Base-by-base conservation (phyloP, 2,329 filamentous ascomycete species). In the Colletotrichum orbiculare region DNA sequence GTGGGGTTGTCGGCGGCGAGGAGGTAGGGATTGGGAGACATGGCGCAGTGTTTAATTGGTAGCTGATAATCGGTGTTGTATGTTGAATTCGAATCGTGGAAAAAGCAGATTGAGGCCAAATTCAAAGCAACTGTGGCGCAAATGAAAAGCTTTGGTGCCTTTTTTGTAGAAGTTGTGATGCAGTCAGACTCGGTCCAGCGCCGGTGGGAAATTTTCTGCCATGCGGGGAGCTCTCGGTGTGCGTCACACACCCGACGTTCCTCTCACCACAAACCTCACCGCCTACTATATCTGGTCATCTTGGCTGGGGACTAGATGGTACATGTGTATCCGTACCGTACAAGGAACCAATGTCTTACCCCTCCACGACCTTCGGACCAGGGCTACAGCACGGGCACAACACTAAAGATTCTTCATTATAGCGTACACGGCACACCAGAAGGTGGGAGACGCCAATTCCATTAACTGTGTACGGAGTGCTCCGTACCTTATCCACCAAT, bases 1-100 rank as follows among this genome's bases (percentile, higher is more conserved):
- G 87, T 80, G 55, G 91, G 91, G 73, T 93, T 91, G 76, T 97
- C 95, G 66, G 95, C 92, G 45, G 94, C 95, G 53, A 94, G 85
- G 60, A 93, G 83, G 75, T 90, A 93, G 2, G 85, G 85, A 72
- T 93, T 94, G 47, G 79, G 75, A 4, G 82, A 69, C 84, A 86
- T 87, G 6, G 13, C 15, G 43, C 41, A 69, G 37, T 25, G 25
- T 25, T 25, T 25, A 1, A 5, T 25, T 25, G 25, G 25, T 25
- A 25, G 25, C 25, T 25, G 4, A 25, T 25, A 25, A 25, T 25
- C 4, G 1, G 25, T 25, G 25, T 25, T 25, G 25, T 25, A 1
- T 25, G 25, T 25, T 1, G 3, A 5, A 5, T 25, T 35, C 11
- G 8, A 60, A 35, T 35, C 15, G 13, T 38, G n/a, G 6, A 38